A percentile compares a stretch with the other conserved stretches of the same genome.
Evolutionary conservation across 441 rosid genomes (phyloP).

Genomic region (Corymbia calophylla): DNA sequence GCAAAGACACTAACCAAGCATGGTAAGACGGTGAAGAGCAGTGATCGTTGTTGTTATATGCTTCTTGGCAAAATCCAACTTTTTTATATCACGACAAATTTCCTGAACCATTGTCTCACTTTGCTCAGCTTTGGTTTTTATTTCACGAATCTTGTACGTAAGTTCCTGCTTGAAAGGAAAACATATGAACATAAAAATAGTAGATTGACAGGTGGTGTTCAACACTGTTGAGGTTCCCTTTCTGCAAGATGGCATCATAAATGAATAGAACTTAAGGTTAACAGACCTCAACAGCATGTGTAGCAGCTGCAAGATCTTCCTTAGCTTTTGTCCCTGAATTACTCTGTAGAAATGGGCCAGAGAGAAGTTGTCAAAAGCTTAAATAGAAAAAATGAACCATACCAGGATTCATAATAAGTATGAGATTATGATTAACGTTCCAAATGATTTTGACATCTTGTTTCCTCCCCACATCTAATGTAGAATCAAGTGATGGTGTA

Average conservation of each 20-base stretch:
- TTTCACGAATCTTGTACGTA: slow-evolving; percentile 88
- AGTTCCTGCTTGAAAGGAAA: slow-evolving; percentile 59
- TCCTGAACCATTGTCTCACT: slow-evolving; percentile 99
- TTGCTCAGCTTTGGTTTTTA: slow-evolving; percentile 98
- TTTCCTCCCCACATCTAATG: not conserved
- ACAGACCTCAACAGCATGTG: slow-evolving; percentile 90
- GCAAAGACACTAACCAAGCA: slow-evolving; percentile 66
- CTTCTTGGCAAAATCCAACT: slow-evolving; percentile 99
- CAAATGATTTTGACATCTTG: not conserved
- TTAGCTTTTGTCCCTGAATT: slow-evolving; percentile 97
- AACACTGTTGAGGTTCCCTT: not conserved
- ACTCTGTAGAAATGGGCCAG: slow-evolving; percentile 48
- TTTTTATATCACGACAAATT: slow-evolving; percentile 98
- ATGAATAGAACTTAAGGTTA: not conserved
- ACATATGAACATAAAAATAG: slow-evolving; percentile 2
- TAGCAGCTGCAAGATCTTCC: slow-evolving; percentile 99
- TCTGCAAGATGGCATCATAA: not conserved
- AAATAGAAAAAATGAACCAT: not conserved
- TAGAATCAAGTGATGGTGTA: not conserved
- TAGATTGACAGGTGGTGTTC: not conserved
- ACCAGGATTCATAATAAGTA: not conserved
- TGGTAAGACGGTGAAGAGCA: slow-evolving; percentile 99
- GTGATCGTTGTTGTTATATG: slow-evolving; percentile 98
- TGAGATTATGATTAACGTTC: not conserved
- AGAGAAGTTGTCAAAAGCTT: not conserved